Evolutionary conservation across 73 alveolate genomes (phyloP), one percentile per base, ranked within the genome.

Genomic region (Blepharisma stoltei): DNA sequence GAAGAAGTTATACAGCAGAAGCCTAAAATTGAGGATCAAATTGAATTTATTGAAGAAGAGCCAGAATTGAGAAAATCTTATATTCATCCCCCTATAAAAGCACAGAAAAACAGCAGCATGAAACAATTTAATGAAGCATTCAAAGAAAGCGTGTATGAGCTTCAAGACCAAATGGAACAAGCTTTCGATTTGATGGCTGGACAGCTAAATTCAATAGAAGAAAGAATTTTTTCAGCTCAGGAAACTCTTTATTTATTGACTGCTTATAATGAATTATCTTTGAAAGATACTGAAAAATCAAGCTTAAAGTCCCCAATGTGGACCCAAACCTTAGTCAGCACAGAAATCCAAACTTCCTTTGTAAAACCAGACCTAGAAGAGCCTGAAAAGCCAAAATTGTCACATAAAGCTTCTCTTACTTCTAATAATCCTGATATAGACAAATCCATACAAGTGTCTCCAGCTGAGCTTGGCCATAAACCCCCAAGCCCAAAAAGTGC

Each of bases 121-220:
- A n/a, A n/a, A 2, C 1, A 60, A 25, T 9, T 20, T 20, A 14
- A 8, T 14, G 73, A n/a, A 5, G 18, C 3, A 60, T 18, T 60
- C 2, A 60, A 14, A 14, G 73, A 18, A 25, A n/a, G 2, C 47
- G 18, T 60, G 49, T 8, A 60, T 18, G 38, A n/a, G 23, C 11
- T 60, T 38, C 73, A 60, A 60, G 73, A 60, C 14, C 46, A 60
- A 60, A 14, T 60, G 18, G 46, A 60, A 25, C 46, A 60, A 20
- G 23, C 14, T 18, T 60, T 60, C 5, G 14, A 14, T 60, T 14
- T 9, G 18, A 60, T 60, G 37, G 46, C 14, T 2, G 23, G 23
- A 0, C 18, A 14, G 37, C 5, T 60, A 25, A 60, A 25, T 18
- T 14, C 14, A 25, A 20, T n/a, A 38, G 73, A 60, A 60, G 73